A percentile compares a stretch with the other conserved stretches of the same genome.
Conservation (phyloP, 768 basidiomycete genomes). For the Psilocybe sp. region DNA sequence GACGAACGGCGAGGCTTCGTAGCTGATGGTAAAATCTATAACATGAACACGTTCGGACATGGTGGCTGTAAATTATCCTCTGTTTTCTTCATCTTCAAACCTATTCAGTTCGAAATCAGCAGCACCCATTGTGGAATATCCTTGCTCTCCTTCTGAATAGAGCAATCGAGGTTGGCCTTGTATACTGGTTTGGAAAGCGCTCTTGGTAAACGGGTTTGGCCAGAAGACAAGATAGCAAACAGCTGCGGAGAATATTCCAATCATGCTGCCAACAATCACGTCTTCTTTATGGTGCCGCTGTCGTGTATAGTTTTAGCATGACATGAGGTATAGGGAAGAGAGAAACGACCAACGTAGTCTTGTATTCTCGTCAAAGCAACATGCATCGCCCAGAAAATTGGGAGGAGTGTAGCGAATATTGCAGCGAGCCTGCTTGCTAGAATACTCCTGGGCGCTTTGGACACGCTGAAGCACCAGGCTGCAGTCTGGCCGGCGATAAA, state of each 20-base stretch:
- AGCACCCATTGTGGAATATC: slow-evolving; percentile 17
- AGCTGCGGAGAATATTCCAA: slow-evolving; percentile 49
- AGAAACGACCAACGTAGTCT: slow-evolving; percentile 53
- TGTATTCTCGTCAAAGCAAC: slow-evolving; percentile 62
- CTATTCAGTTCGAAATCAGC: slow-evolving; percentile 48
- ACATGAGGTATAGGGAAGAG: neutral
- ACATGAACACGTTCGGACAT: slow-evolving; percentile 12
- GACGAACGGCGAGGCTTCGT: slow-evolving; percentile 27
- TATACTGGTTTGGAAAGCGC: slow-evolving; percentile 27
- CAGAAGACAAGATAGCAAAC: slow-evolving; percentile 61
- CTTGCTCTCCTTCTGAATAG: slow-evolving; percentile 27
- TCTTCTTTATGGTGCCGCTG: slow-evolving; percentile 72
- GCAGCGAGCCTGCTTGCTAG: slow-evolving; percentile 45
- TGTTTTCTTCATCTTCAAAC: slow-evolving; percentile 37
- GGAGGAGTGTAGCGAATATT: slow-evolving; percentile 47
- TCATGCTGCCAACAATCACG: slow-evolving; percentile 58
- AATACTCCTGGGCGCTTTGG: slow-evolving; percentile 31
- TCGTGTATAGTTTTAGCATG: slow-evolving; percentile 3
- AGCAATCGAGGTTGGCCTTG: slow-evolving; percentile 40
- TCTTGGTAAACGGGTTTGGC: slow-evolving; percentile 56
- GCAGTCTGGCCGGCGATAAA: slow-evolving; percentile 66
- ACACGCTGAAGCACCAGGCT: slow-evolving; percentile 48
- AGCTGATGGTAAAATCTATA: slow-evolving; percentile 19
- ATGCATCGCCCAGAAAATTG: slow-evolving; percentile 55
- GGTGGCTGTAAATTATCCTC: slow-evolving; percentile 21